phyloP scores from a whole-genome alignment of 257 asterid species.

The Cruciata laevipes region DNA sequence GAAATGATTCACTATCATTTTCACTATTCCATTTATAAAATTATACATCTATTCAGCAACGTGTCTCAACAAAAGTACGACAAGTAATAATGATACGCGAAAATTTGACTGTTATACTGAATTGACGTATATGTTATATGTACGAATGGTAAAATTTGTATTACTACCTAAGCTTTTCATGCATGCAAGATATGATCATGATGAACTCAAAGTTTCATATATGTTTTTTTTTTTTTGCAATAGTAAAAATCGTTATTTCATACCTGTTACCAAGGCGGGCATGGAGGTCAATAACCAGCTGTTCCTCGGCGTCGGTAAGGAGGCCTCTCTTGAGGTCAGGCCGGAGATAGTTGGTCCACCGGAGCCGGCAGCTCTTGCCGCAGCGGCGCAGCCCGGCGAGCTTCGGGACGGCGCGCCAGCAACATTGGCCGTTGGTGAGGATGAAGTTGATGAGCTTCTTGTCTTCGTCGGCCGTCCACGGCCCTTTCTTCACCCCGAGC shows the following conservation, averaged over 20 bases:
- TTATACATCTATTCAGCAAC: not conserved
- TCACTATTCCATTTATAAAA: not conserved
- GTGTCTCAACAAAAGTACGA: not conserved
- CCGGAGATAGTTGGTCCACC: constrained; percentile 96
- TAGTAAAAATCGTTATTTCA: not conserved
- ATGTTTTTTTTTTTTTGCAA: too few species aligned
- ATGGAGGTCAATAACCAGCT: constrained; percentile 84
- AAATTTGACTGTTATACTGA: not conserved
- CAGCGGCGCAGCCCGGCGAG: constrained; percentile 98
- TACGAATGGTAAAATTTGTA: too few species aligned
- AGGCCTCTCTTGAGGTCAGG: constrained; percentile 95
- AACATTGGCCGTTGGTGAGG: constrained; percentile 86
- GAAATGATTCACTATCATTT: not conserved
- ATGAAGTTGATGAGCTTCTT: constrained; percentile 75
- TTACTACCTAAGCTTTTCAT: not conserved
- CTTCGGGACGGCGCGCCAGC: constrained; percentile 97
- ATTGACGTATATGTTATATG: too few species aligned
- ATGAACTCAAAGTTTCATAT: not conserved
- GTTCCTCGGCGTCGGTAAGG: constrained; percentile 78
- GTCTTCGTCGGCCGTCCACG: constrained; percentile 98
- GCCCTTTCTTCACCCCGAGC: constrained; percentile 93
- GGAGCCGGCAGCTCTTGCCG: constrained; percentile 93
- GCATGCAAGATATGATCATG: constrained; percentile 1
- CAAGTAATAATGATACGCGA: not conserved
- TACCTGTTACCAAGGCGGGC: constrained; percentile 92